A percentile compares a stretch with the other conserved stretches of the same genome.
These are phyloP conservation scores for Acacia concinna DNA, from an alignment of 331 rosid genomes.

Conservation along the genomic window DNA sequence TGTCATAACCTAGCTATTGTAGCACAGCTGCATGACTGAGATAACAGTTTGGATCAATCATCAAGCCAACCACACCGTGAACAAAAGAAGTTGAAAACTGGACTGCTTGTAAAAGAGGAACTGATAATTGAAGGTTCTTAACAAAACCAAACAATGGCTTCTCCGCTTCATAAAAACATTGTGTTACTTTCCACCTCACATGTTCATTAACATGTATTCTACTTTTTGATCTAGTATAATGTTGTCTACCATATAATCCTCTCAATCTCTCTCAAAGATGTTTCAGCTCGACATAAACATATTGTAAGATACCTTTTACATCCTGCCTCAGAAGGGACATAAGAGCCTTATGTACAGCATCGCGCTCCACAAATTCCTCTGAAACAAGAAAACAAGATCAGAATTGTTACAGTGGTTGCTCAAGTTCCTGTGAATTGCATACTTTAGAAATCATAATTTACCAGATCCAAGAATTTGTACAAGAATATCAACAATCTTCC, in stretches of 20 bases:
- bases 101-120: neutral
- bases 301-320: constrained; percentile 70
- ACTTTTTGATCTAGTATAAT: neutral
- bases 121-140: neutral
- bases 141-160: neutral
- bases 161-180: neutral
- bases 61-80: neutral
- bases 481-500: constrained; percentile 93
- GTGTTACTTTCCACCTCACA: neutral
- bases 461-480: constrained; percentile 92
- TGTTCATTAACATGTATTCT: neutral
- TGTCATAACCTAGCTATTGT: neutral
- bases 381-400: constrained; percentile 31
- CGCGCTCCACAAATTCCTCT: constrained; percentile 99
- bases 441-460: constrained; percentile 33
- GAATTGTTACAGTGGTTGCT: constrained; percentile 19
- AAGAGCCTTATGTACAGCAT: constrained; percentile 96
- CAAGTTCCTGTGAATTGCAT: constrained; percentile 7
- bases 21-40: neutral
- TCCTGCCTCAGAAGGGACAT: constrained; percentile 96
- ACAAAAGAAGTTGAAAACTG: neutral
- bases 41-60: neutral
- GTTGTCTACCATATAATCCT: neutral
- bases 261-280: neutral
- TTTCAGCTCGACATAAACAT: constrained; percentile 6